Base-by-base conservation (phyloP, 1,284 basidiomycete genomes). In the Puccinia hordei region DNA sequence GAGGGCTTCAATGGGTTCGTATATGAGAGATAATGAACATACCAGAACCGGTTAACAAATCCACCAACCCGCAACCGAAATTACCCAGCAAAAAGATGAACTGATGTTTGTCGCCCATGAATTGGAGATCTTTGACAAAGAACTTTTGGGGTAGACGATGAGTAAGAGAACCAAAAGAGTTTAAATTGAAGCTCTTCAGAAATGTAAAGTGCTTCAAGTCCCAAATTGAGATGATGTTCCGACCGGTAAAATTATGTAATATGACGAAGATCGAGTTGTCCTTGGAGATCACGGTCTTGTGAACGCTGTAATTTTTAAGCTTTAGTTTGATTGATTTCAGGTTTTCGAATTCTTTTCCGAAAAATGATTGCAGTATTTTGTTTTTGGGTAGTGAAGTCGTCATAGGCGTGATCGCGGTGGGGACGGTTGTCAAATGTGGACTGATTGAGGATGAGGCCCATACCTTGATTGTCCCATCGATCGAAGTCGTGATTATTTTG, bases 381-480 rank as follows among this genome's bases (percentile, higher is more conserved):
- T 24, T 51, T 27, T 72, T 51, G 44, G 33, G 41, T 22, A 72
- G 59, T 3, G 68, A 61, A 38, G 68, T 63, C 22, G 30, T 73
- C 46, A 22, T 63, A 12, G 78, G 38, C 44, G 69, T 35, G 12
- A 38, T 55, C 15, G 59, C 46, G 53, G 72, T 73, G 12, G 51
- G 46, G 13, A 38, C 44, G 6, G 57, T 61, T 1, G 30, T 35
- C 35, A 68, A 17, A 30, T 55, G 46, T 5, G 49, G 90, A 89
- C 33, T 72, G 2, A 33, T 53, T 19, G 49, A 72, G 27, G 69
- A 72, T 22, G 82, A 88, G 89, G 86, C 84, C 87, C 87, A 88
- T 24, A 87, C 53, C 81, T 88, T 88, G 82, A 87, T 87, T 0
- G 83, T 81, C 1, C 87, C 87, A 78, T 85, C 85, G 33, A 84